These are phyloP conservation scores for Vicia faba DNA, from an alignment of 306 rosid species.

Conservation along the genomic window DNA sequence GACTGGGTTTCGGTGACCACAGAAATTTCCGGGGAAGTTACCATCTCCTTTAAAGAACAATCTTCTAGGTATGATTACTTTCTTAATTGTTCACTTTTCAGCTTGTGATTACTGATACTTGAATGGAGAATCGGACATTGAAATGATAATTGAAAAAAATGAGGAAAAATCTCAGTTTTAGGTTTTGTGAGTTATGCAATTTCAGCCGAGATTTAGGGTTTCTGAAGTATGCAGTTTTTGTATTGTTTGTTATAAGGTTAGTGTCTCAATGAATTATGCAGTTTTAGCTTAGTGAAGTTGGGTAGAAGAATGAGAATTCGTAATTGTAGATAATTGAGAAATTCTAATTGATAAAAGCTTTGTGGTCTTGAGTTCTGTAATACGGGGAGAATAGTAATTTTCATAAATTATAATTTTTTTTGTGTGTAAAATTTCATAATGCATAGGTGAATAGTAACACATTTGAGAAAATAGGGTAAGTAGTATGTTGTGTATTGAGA, in stretches of 20 bases:
- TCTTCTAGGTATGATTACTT: constrained; percentile 52
- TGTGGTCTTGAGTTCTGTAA: no score
- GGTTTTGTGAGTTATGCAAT: background rate
- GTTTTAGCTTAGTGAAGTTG: background rate
- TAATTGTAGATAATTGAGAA: no score
- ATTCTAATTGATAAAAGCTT: no score
- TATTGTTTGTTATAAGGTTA: background rate
- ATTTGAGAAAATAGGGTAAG: background rate
- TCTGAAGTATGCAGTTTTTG: background rate
- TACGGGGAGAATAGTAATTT: background rate
- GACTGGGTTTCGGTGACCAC: constrained; percentile 66
- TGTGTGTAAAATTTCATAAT: background rate
- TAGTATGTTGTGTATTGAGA: background rate
- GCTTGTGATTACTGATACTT: background rate
- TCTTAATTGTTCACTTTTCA: constrained; percentile 4
- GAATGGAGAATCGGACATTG: background rate
- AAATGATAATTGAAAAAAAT: background rate
- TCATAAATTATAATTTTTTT: background rate
- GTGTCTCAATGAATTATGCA: background rate
- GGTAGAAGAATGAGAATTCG: background rate
- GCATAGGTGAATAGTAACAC: background rate
- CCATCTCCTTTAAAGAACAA: constrained; percentile 60
- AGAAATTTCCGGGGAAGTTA: constrained; percentile 48
- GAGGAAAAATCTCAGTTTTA: background rate
- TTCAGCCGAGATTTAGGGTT: background rate